A percentile compares a stretch with the other conserved stretches of the same genome.
Evolutionary conservation across 2,329 filamentous ascomycete species (phyloP).

Genomic region (Colletotrichum scovillei): DNA sequence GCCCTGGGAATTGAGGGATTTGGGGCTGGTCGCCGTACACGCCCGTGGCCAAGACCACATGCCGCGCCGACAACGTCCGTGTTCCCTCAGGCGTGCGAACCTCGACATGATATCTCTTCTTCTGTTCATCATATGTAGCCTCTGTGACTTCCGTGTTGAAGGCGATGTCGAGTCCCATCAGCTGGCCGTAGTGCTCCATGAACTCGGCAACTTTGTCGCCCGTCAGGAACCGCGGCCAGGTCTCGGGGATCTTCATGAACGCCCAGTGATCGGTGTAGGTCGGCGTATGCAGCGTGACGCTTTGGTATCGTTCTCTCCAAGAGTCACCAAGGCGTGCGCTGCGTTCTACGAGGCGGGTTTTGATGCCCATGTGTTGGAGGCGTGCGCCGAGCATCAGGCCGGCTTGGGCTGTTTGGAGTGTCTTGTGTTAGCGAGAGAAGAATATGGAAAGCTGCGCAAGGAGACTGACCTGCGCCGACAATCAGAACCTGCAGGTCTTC

Average conservation of each 20-base stretch:
- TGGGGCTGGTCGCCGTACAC: conserved; percentile 52
- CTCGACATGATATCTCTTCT: conserved; percentile 51
- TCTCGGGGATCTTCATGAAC: conserved; percentile 39
- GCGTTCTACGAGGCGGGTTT: conserved; percentile 55
- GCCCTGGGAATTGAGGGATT: conserved; percentile 52
- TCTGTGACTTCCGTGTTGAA: conserved; percentile 50
- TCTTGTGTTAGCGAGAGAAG: background rate
- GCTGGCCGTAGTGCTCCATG: conserved; percentile 58
- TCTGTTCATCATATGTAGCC: conserved; percentile 50
- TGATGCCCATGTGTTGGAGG: conserved; percentile 42
- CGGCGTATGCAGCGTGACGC: conserved; percentile 38
- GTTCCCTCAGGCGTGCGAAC: conserved; percentile 39
- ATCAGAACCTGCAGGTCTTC: conserved; percentile 51
- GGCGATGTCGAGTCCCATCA: conserved; percentile 62
- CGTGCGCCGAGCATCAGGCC: conserved; percentile 52
- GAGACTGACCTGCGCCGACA: conserved; percentile 49
- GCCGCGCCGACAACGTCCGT: conserved; percentile 48
- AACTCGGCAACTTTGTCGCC: conserved; percentile 60
- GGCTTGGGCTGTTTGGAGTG: conserved; percentile 48
- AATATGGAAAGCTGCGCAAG: background rate
- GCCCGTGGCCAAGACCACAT: conserved; percentile 61
- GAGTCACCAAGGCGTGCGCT: conserved; percentile 59
- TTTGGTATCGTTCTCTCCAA: conserved; percentile 60
- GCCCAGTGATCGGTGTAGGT: conserved; percentile 40
- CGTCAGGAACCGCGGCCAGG: conserved; percentile 47